Base-by-base conservation (phyloP, 2,329 filamentous ascomycete species). In the Hypoxylon sp. region DNA sequence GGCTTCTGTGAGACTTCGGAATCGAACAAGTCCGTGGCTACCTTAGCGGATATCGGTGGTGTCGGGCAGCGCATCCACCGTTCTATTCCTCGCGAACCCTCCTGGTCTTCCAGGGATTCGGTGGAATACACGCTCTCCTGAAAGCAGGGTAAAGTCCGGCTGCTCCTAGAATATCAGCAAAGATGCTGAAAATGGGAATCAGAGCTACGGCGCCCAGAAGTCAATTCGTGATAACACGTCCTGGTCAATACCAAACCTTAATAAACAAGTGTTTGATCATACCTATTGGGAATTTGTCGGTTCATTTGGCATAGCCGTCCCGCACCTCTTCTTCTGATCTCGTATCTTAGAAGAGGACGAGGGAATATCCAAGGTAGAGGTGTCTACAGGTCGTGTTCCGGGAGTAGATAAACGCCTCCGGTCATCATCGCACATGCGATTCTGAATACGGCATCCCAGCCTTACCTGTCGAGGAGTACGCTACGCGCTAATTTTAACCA, bases 361-460 rank as follows among this genome's bases (percentile, higher is more conserved):
- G 44, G 54, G 46, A 24, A 19, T 41, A 52, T 24, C 13, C 22
- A 19, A 10, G 13, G 19, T 49, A 11, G 10, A 24, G 20, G 32
- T 28, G 41, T 26, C 52, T 11, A 47, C 8, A 41, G 37, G 39
- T 26, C 26, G 24, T 44, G 15, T 49, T 59, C 52, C 53, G 20
- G 26, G 11, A 8, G 32, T 51, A 10, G n/a, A 55, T 34, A 37
- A 57, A 39, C 39, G 37, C 32, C 48, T 34, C 44, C 28, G 30
- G 59, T 59, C 63, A 62, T 53, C 48, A 62, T 65, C 63, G 63
- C 63, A 65, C 34, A 39, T 65, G 63, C 63, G 63, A 65, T 65
- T 62, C 55, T 62, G 47, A 65, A 65, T 53, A 54, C 13, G 59
- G 55, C 20, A 62, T 52, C 32, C 54, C 58, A 62, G 59, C 51